Percentiles rank a stretch among this genome's conserved stretches.
These are phyloP conservation scores for Epichloe uncinata DNA, from an alignment of 2,329 filamentous ascomycete species.

Conservation along the genomic window DNA sequence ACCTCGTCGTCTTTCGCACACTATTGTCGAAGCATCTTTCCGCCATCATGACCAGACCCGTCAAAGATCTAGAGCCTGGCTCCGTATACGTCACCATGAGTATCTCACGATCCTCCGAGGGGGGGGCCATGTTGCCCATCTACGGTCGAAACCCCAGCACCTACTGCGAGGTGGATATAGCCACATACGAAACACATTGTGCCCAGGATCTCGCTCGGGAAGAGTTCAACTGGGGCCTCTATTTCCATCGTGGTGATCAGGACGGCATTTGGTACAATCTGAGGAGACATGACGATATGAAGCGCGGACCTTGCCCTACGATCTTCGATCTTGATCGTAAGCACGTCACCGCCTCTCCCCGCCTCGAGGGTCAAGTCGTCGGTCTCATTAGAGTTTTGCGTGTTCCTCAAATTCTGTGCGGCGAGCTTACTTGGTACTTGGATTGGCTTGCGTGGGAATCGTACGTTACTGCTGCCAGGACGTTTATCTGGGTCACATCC, in stretches of 20 bases:
- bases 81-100: constrained; percentile 6
- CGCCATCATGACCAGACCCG: not conserved
- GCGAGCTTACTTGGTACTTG: constrained; percentile 16
- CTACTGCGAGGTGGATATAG: constrained; percentile 7
- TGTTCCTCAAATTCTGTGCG: constrained; percentile 8
- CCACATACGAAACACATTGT: constrained; percentile 10
- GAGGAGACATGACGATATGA: not conserved
- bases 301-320: constrained; percentile 1
- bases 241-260: constrained; percentile 17
- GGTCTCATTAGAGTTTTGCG: constrained; percentile 18
- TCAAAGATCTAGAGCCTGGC: constrained; percentile 4
- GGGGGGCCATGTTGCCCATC: not conserved
- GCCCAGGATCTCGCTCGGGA: constrained; percentile 11
- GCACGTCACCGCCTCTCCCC: constrained; percentile 13
- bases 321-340: constrained; percentile 10
- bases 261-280: constrained; percentile 16
- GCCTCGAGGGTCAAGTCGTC: constrained; percentile 16
- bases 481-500: constrained; percentile 18
- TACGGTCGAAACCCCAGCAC: not conserved
- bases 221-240: constrained; percentile 25
- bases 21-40: not conserved
- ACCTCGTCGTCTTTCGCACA: not conserved
- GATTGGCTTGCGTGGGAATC: constrained; percentile 18
- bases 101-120: not conserved
- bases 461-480: constrained; percentile 12